Conservation (phyloP, 192 early-diverging fungal species). For the Martensiomyces pterosporus region DNA sequence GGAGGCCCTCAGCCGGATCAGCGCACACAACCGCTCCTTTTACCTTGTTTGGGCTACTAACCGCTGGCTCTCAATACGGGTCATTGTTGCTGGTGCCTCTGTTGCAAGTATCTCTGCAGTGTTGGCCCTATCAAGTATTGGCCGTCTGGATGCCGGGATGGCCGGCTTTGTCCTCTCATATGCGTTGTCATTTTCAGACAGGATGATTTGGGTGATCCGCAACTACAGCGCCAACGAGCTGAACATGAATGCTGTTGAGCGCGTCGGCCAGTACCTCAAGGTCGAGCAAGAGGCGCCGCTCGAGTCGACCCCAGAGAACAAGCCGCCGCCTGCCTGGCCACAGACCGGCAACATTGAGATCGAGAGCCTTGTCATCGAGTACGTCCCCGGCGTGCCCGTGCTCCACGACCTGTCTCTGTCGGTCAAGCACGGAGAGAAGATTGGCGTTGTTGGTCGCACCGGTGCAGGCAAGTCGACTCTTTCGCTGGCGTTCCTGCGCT, state of each 20-base stretch:
- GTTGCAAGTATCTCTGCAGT: slow-evolving; percentile 69
- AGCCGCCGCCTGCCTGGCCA: slow-evolving; percentile 61
- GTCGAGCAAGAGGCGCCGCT: slow-evolving; percentile 74
- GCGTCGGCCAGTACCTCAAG: slow-evolving; percentile 72
- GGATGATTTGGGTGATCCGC: slow-evolving; percentile 76
- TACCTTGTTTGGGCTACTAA: slow-evolving; percentile 80
- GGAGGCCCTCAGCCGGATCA: slow-evolving; percentile 55
- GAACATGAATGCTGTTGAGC: slow-evolving; percentile 81
- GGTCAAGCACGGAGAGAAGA: slow-evolving; percentile 68
- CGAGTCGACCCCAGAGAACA: slow-evolving; percentile 49
- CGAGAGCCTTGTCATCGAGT: slow-evolving; percentile 65
- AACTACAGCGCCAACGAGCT: slow-evolving; percentile 75
- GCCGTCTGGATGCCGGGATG: slow-evolving; percentile 71
- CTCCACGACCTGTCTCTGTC: slow-evolving; percentile 70
- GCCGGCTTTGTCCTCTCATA: slow-evolving; percentile 82
- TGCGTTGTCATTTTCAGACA: slow-evolving; percentile 74
- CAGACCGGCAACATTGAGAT: slow-evolving; percentile 64
- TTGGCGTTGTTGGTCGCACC: slow-evolving; percentile 90
- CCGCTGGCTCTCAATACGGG: slow-evolving; percentile 80
- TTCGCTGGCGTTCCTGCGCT: slow-evolving; percentile 70
- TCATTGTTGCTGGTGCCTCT: slow-evolving; percentile 68
- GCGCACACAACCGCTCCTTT: slow-evolving; percentile 78
- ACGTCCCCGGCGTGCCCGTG: slow-evolving; percentile 71
- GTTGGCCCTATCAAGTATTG: slow-evolving; percentile 51
- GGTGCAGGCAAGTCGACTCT: slow-evolving; percentile 82